These are phyloP conservation scores for Ophiostoma pallidulum DNA, from an alignment of 2,329 filamentous ascomycete genomes.

Conservation along the genomic window DNA sequence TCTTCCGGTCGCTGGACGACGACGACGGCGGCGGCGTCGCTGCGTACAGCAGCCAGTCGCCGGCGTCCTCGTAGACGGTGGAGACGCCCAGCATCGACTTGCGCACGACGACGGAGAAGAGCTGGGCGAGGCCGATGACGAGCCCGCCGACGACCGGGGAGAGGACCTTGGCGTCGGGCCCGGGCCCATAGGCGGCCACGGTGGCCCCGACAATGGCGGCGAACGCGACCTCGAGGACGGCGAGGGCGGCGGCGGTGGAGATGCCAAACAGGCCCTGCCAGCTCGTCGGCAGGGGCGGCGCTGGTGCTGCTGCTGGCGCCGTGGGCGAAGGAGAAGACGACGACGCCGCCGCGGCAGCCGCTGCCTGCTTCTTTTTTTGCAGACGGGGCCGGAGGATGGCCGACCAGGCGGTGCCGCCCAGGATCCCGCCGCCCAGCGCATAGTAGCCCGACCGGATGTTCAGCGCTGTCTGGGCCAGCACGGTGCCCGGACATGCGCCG, in stretches of 20 bases:
- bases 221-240: conserved; percentile 35
- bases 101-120: conserved; percentile 44
- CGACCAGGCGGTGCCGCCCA: conserved; percentile 47
- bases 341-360: conserved; percentile 3
- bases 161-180: conserved; percentile 24
- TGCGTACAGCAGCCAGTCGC: conserved; percentile 37
- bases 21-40: no score
- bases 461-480: conserved; percentile 50
- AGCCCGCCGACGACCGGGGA: conserved; percentile 46
- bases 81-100: conserved; percentile 51
- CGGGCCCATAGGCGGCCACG: conserved; percentile 22
- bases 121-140: conserved; percentile 48
- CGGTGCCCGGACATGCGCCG: conserved; percentile 56
- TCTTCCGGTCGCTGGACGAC: neutral
- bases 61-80: conserved; percentile 50
- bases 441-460: conserved; percentile 42
- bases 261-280: conserved; percentile 33
- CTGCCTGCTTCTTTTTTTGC: neutral
- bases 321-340: no score
- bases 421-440: conserved; percentile 43
- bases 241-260: conserved; percentile 27
- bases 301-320: neutral
- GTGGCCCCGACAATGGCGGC: conserved; percentile 32
- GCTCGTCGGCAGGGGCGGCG: conserved; percentile 18
- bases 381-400: conserved; percentile 30